Base-by-base conservation (phyloP, 2,329 filamentous ascomycete genomes). In the Mycosphaerella sp. region DNA sequence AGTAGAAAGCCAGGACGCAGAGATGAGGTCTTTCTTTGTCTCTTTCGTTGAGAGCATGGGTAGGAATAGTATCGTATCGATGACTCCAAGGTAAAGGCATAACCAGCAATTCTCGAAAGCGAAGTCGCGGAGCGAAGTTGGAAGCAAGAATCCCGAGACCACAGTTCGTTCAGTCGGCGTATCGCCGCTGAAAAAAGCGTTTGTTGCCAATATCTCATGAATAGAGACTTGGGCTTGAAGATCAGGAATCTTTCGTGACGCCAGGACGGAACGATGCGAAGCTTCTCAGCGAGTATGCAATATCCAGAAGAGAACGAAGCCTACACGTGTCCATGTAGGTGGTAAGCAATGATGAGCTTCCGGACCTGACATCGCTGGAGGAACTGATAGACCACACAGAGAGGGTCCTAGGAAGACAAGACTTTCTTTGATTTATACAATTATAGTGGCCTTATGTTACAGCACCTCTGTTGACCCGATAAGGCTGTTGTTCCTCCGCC, bases 401-500 rank as follows among this genome's bases (percentile, higher is more conserved):
- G 34, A 14, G 16, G 25, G 28, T 28, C 25, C 3, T 10, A 34
- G 13, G 30, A 34, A 34, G 4, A 18, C 14, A 41, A 13, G 18
- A 35, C 28, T 12, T 42, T 41, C 6, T 18, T 49, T 36, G 17
- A 7, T 28, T 13, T 21, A 40, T 41, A 10, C 18, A 12, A 41
- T 2, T n/a, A 49, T 35, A n/a, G n/a, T n/a, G n/a, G n/a, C n/a
- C n/a, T 36, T 36, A 41, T 42, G 45, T 41, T 17, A 49, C 37
- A 42, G 37, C 37, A 36, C 39, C 45, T 16, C 25, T 25, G 34
- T 27, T 41, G 10, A 25, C 28, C 8, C 40, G 17, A 25, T 14
- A 25, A 12, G 10, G 41, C 10, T 44, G n/a, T 13, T 28, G n/a
- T 13, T 28, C 21, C 21, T 62, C 68, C 6, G 68, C 64, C 64